These are phyloP conservation scores for Sechiopsis laciniata DNA, from an alignment of 306 rosid genomes.

Conservation along the genomic window DNA sequence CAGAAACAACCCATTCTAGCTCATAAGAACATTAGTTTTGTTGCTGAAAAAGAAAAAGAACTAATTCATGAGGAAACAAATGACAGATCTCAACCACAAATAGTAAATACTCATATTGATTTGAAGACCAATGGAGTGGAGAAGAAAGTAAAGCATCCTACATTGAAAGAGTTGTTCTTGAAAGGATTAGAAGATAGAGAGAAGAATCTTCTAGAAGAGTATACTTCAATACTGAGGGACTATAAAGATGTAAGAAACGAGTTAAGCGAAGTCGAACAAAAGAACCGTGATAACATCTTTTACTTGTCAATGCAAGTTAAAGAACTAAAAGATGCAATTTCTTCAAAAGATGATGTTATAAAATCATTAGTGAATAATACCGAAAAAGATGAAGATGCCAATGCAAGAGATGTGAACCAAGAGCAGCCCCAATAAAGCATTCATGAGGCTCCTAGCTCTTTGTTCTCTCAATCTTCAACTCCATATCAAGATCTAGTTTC, in stretches of 20 bases:
- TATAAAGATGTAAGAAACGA: slow-evolving; percentile 55
- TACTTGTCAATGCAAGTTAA: slow-evolving; percentile 58
- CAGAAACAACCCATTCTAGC: slow-evolving; percentile 23
- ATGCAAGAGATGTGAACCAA: slow-evolving; percentile 21
- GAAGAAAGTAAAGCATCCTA: slow-evolving; percentile 43
- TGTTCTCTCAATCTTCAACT: slow-evolving; percentile 29
- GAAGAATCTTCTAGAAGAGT: slow-evolving; percentile 57
- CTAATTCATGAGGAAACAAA: slow-evolving; percentile 26
- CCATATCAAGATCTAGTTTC: slow-evolving; percentile 26
- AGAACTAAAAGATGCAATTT: slow-evolving; percentile 50
- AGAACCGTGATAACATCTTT: slow-evolving; percentile 55
- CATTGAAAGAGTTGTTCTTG: slow-evolving; percentile 53
- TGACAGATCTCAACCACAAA: slow-evolving; percentile 28
- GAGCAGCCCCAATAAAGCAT: slow-evolving; percentile 31
- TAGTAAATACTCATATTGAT: slow-evolving; percentile 23
- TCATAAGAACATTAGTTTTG: slow-evolving; percentile 14
- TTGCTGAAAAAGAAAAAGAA: slow-evolving; percentile 26
- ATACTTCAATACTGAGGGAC: slow-evolving; percentile 56
- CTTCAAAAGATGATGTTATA: slow-evolving; percentile 55
- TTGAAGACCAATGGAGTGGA: slow-evolving; percentile 31
- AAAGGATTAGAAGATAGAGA: slow-evolving; percentile 71
- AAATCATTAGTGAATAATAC: slow-evolving; percentile 34
- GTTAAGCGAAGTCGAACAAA: slow-evolving; percentile 54
- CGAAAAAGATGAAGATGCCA: slow-evolving; percentile 25
- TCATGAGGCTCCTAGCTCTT: slow-evolving; percentile 28